Evolutionary conservation across 768 basidiomycete genomes (phyloP), one percentile per base, ranked within the genome.

Genomic region (Lactarius hengduanensis): DNA sequence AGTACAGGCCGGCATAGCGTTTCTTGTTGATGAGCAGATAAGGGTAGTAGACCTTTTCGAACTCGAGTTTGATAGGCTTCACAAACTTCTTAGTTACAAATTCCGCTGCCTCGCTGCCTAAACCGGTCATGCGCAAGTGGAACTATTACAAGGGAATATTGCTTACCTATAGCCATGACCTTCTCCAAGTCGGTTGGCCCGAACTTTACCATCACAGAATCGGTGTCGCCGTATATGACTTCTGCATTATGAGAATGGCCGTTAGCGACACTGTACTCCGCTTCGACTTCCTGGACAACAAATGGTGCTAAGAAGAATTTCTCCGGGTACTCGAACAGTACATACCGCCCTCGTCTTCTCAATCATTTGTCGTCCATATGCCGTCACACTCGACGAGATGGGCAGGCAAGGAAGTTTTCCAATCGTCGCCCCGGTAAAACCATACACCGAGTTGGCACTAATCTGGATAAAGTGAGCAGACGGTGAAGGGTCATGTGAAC

Each of bases 301-400:
- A 40, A 32, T 71, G 41, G 22, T 34, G 8, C 41, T 43, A 50
- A 59, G 3, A 41, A 18, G 36, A 57, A 47, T 36, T 38, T 47
- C 32, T 38, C 13, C 62, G 61, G 26, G 20, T 0, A 9, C 32
- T 26, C 55, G 28, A 62, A 36, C 59, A 22, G 22, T 22, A 75
- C 81, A 5, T 45, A 89, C 92, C 79, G 89, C 83, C 76, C 96
- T 98, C 2, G 97, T 99, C 75, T 87, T 88, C 76, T 98, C 96
- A 67, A 99, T 98, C 97, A 99, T 99, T 76, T 97, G 91, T 65
- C 97, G 93, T 72, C 97, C 97, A 76, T 97, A 99, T 0, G 97
- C 86, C 1, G 97, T 99, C 50, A 87, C 86, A 78, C 93, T 95
- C 2, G 96, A 98, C 16, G 97, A 98, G 68, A 99, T 99, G 11